A percentile compares a stretch with the other conserved stretches of the same genome.
Conservation (phyloP, 2,329 filamentous ascomycete genomes). For the Microdochium nivale region DNA sequence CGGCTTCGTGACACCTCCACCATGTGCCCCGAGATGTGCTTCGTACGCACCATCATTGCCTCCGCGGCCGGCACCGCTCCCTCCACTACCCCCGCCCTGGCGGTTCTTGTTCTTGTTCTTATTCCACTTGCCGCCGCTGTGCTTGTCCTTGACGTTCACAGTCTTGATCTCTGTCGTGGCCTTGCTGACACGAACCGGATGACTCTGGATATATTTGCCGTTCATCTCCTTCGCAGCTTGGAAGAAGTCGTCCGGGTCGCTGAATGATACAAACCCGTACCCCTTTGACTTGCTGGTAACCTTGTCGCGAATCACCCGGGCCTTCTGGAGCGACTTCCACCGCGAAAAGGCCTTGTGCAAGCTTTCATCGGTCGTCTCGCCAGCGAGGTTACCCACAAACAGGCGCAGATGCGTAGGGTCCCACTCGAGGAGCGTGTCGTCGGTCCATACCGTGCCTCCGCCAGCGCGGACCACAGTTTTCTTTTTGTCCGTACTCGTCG, state of each 20-base stretch:
- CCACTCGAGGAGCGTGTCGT: slow-evolving; percentile 86
- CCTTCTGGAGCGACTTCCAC: slow-evolving; percentile 84
- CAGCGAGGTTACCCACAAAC: slow-evolving; percentile 93
- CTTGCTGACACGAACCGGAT: slow-evolving; percentile 80
- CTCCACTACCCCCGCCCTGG: slow-evolving; percentile 20
- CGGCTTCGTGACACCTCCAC: slow-evolving; percentile 49
- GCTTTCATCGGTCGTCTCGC: slow-evolving; percentile 94
- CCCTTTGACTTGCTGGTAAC: slow-evolving; percentile 93
- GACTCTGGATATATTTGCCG: slow-evolving; percentile 97
- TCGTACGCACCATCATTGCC: slow-evolving; percentile 32
- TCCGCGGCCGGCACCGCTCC: slow-evolving; percentile 15
- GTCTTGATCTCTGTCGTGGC: slow-evolving; percentile 88
- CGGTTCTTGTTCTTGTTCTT: slow-evolving; percentile 25
- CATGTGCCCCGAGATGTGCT: slow-evolving; percentile 39
- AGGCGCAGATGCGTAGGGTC: slow-evolving; percentile 89
- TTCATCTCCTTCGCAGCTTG: slow-evolving; percentile 96
- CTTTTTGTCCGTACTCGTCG: slow-evolving; percentile 46
- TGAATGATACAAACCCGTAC: slow-evolving; percentile 94
- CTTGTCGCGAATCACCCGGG: slow-evolving; percentile 90
- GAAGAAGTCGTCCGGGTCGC: slow-evolving; percentile 93
- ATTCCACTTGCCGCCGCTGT: slow-evolving; percentile 16
- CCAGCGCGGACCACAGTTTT: slow-evolving; percentile 85
- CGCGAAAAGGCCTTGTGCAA: slow-evolving; percentile 87
- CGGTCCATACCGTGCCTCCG: slow-evolving; percentile 88
- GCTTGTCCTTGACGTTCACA: slow-evolving; percentile 51